Evolutionary conservation across 208 protist genomes (phyloP).

Genomic region (Acanthamoeba culbertsoni): DNA sequence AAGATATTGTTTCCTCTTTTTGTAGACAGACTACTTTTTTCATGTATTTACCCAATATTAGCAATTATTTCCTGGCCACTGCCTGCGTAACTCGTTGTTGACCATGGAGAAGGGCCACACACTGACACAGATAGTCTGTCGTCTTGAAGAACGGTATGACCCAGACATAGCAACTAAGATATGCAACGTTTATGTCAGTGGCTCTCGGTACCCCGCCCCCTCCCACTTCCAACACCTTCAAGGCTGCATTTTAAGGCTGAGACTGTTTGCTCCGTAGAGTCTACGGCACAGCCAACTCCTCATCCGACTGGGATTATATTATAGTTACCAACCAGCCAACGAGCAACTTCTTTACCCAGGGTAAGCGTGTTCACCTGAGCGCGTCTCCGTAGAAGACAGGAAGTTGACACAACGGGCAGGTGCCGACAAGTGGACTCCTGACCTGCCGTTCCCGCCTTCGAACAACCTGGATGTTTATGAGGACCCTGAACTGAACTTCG

Average conservation of each 20-base stretch:
- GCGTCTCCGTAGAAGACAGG: too few species aligned
- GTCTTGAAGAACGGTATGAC: conserved; percentile 33
- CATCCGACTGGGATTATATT: conserved; percentile 58
- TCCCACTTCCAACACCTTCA: neutral
- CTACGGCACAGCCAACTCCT: conserved; percentile 5
- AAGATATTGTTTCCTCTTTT: too few species aligned
- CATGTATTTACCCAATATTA: too few species aligned
- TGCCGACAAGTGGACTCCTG: neutral
- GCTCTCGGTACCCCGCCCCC: neutral
- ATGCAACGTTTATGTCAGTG: conserved; percentile 45
- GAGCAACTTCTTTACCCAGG: neutral
- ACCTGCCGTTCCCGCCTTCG: conserved; percentile 52
- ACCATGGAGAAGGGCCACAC: neutral
- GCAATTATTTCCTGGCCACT: too few species aligned
- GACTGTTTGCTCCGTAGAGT: neutral
- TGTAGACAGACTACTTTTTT: too few species aligned
- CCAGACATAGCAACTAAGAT: conserved; percentile 43
- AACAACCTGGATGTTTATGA: conserved; percentile 55
- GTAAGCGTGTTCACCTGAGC: too few species aligned
- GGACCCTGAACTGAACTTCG: conserved; percentile 47
- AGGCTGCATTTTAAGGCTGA: neutral
- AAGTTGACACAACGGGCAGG: neutral
- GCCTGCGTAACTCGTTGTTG: too few species aligned
- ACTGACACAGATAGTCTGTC: neutral
- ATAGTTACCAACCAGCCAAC: conserved; percentile 13